Evolutionary conservation across 1,284 basidiomycete genomes (phyloP), one percentile per base, ranked within the genome.

Genomic region (Chalciporus sp.): DNA sequence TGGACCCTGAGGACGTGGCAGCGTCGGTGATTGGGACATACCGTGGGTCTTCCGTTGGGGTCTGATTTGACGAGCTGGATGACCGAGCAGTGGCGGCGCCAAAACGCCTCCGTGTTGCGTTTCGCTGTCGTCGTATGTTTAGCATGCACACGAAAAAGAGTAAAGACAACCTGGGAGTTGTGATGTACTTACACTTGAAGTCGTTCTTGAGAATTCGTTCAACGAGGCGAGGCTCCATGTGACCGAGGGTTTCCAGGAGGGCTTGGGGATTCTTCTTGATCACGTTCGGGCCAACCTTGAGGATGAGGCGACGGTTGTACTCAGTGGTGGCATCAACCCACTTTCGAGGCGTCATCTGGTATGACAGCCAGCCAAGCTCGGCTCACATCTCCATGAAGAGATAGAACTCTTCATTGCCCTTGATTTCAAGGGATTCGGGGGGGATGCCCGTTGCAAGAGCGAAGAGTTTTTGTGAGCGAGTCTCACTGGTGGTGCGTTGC

Each of bases 301-400:
- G 17, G 23, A 20, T 7, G 11, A 42, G 23, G 12, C 7, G 20
- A 7, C 10, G 9, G 11, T 48, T 48, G 40, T 51, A 51, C 4
- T 37, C 20, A 4, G 51, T 49, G 1, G 57, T 51, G 1, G 57
- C 57, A 17, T 35, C 26, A 0, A 55, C 57, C 59, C 57, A 61
- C 5, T 57, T 43, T n/a, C 26, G 28, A 2, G 57, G 44, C 3
- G 42, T 48, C 59, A 61, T 61, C 6, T 40, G 28, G 26, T 47
- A 59, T 1, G 58, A 57, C 6, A 46, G 28, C 59, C 59, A 61
- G 37, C 55, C 39, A 8, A 40, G 17, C 49, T 47, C 40, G 4
- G 20, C 27, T 0, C 53, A 51, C n/a, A 61, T 42, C 6, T 55
- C 39, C 52, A 61, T 55, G 10, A 61, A 61, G 7, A 59, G 35